phyloP scores from a whole-genome alignment of 2,329 filamentous ascomycete species.

The Acrocalymma vagum region DNA sequence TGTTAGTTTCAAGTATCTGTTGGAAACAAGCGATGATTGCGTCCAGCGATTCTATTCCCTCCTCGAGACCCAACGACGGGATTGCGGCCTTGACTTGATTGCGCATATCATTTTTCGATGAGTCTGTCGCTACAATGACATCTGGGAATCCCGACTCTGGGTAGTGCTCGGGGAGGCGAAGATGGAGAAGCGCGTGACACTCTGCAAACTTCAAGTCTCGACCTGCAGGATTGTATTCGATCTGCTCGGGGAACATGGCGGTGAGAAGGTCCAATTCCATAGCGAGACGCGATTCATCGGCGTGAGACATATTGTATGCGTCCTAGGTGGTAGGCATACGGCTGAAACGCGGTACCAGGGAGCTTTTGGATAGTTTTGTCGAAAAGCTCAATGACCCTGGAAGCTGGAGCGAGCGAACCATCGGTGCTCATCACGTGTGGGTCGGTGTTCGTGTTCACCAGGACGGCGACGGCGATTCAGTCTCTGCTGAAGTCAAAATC shows the following conservation, averaged over 20 bases:
- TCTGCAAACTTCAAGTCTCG: conserved; percentile 50
- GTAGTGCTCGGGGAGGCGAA: conserved; percentile 52
- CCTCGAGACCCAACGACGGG: conserved; percentile 27
- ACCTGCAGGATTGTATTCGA: conserved; percentile 39
- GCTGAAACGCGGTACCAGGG: too few species aligned
- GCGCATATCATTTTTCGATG: conserved; percentile 47
- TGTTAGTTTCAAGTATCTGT: conserved; percentile 28
- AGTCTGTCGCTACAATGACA: conserved; percentile 47
- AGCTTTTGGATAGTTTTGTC: too few species aligned
- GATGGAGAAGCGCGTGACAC: conserved; percentile 33
- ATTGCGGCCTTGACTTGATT: conserved; percentile 40
- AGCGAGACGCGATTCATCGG: conserved; percentile 31
- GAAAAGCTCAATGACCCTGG: too few species aligned
- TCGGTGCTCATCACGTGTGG: too few species aligned
- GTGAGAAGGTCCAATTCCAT: conserved; percentile 53
- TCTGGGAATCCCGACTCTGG: conserved; percentile 46
- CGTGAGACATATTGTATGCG: conserved; percentile 15
- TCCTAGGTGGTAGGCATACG: neutral
- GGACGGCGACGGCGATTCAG: too few species aligned
- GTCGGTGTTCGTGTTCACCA: too few species aligned
- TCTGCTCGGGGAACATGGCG: conserved; percentile 55
- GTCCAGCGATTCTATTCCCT: conserved; percentile 55
- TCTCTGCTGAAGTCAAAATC: too few species aligned
- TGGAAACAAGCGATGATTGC: conserved; percentile 51
- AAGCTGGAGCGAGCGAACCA: too few species aligned